phyloP scores from a whole-genome alignment of 2,329 filamentous ascomycete genomes.

The Sporothrix variecibatus region DNA sequence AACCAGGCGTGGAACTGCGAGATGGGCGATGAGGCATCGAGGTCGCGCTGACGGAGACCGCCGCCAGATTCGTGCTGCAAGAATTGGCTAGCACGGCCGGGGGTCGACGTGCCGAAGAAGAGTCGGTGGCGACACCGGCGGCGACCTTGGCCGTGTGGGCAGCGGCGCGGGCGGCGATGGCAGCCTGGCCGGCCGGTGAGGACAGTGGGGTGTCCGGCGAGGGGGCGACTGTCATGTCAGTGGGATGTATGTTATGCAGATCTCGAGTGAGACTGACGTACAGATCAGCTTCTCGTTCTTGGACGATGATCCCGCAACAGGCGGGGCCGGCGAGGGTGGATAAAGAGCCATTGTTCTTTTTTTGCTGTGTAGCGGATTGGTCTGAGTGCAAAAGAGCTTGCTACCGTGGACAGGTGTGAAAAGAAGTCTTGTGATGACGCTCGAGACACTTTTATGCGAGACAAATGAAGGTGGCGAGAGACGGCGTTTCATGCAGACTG shows the following conservation, averaged over 20 bases:
- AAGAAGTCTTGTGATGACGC: background rate
- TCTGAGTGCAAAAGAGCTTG: conserved; percentile 4
- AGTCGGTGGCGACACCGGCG: background rate
- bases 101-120: conserved; percentile 5
- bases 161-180: conserved; percentile 18
- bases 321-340: conserved; percentile 16
- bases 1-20: conserved; percentile 92
- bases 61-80: conserved; percentile 52
- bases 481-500: background rate
- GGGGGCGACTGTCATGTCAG: conserved; percentile 39
- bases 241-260: background rate
- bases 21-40: conserved; percentile 66
- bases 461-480: background rate
- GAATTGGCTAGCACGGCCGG: conserved; percentile 72
- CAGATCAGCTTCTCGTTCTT: conserved; percentile 30
- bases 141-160: conserved; percentile 18
- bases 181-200: conserved; percentile 9
- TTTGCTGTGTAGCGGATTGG: background rate
- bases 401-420: background rate
- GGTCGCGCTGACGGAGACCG: conserved; percentile 61
- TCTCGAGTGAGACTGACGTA: conserved; percentile 3
- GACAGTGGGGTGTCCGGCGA: conserved; percentile 26
- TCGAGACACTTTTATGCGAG: background rate
- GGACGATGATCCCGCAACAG: conserved; percentile 12
- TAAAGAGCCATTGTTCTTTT: conserved; percentile 29